Conservation (phyloP, 2,329 filamentous ascomycete species). For the Beauveria australis region DNA sequence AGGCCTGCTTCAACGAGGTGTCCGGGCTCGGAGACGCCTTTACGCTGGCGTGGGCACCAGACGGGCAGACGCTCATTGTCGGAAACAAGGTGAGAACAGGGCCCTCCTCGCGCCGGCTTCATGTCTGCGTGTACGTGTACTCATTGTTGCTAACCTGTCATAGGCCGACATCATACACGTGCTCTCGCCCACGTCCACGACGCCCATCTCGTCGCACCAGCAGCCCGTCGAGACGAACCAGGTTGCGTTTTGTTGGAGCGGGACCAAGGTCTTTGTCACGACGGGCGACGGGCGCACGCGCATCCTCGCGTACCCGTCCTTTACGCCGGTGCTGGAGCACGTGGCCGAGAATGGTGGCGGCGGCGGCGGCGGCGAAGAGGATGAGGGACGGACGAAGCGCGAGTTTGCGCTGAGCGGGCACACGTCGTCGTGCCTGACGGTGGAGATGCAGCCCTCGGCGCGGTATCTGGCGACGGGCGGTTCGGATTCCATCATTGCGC, state of each 20-base stretch:
- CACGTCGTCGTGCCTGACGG: constrained; percentile 61
- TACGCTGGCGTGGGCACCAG: constrained; percentile 65
- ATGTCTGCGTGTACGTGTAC: background rate
- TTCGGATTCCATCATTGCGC: constrained; percentile 63
- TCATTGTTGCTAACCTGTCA: background rate
- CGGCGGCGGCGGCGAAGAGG: constrained; percentile 25
- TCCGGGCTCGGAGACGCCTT: constrained; percentile 59
- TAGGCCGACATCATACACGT: constrained; percentile 56
- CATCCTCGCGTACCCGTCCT: constrained; percentile 59
- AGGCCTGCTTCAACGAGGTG: constrained; percentile 61
- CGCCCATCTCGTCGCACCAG: constrained; percentile 48
- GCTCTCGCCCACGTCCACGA: constrained; percentile 51
- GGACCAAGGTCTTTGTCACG: constrained; percentile 61
- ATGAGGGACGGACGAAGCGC: constrained; percentile 15
- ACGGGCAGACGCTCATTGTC: constrained; percentile 61
- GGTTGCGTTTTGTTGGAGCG: constrained; percentile 65
- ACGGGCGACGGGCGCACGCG: constrained; percentile 64
- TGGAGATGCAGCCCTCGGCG: constrained; percentile 62
- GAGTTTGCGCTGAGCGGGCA: constrained; percentile 63
- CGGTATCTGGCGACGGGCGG: constrained; percentile 67
- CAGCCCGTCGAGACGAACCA: constrained; percentile 62
- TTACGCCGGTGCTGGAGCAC: constrained; percentile 46
- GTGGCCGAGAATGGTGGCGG: constrained; percentile 15
- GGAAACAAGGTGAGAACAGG: constrained; percentile 55
- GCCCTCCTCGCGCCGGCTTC: no score